A percentile compares a stretch with the other conserved stretches of the same genome.
Evolutionary conservation across 2,329 filamentous ascomycete species (phyloP).

Genomic region (Botryotinia globosa): DNA sequence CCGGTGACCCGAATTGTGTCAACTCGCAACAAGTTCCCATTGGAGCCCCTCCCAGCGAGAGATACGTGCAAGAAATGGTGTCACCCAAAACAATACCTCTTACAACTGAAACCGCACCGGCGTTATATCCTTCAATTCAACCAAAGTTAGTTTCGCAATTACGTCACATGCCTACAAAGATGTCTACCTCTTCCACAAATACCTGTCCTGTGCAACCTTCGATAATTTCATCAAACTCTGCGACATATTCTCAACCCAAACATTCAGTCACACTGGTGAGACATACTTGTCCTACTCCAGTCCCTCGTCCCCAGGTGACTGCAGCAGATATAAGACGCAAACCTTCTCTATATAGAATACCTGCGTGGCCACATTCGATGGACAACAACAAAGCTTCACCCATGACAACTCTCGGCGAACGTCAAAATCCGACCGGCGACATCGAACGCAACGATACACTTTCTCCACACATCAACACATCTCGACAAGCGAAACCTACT

Average conservation of each 20-base stretch:
- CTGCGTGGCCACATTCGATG: slow-evolving; percentile 25
- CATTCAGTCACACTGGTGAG: not conserved
- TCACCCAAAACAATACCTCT: slow-evolving; percentile 21
- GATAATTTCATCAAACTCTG: not conserved
- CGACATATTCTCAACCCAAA: not conserved
- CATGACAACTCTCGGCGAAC: not conserved
- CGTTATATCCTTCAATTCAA: not conserved
- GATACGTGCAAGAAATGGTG: slow-evolving; percentile 7
- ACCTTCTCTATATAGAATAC: slow-evolving; percentile 34
- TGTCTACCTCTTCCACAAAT: not conserved
- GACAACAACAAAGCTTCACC: not conserved
- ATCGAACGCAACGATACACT: too few species aligned
- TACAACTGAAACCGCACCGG: slow-evolving; percentile 14
- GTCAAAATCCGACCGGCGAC: not conserved
- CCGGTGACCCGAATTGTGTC: not conserved
- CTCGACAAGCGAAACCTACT: not conserved
- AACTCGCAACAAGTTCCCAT: not conserved
- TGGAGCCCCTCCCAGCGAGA: not conserved
- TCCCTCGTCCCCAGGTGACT: not conserved
- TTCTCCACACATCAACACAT: not conserved
- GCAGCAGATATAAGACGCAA: slow-evolving; percentile 30
- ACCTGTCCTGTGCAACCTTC: not conserved
- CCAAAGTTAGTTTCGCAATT: not conserved
- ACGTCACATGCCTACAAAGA: not conserved
- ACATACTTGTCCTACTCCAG: not conserved